A percentile compares a stretch with the other conserved stretches of the same genome.
phyloP scores from a whole-genome alignment of 768 basidiomycete genomes.

The Punctularia strigosozonata region DNA sequence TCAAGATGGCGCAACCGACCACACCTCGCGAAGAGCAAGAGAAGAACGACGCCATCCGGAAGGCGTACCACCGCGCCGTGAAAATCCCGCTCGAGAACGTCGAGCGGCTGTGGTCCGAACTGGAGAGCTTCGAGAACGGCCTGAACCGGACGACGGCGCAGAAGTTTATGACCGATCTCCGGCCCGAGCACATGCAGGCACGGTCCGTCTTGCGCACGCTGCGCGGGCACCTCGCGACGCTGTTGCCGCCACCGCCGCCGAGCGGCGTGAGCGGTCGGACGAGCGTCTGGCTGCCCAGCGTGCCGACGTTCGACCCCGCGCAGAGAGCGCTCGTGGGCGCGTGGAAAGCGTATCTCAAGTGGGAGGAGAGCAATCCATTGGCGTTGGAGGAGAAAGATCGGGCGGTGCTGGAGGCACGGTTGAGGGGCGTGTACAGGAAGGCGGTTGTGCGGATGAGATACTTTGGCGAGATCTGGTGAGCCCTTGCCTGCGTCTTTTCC shows the following conservation, averaged over 20 bases:
- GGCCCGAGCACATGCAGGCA: slow-evolving; percentile 91
- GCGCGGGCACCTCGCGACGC: slow-evolving; percentile 47
- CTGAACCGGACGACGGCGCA: slow-evolving; percentile 91
- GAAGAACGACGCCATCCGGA: slow-evolving; percentile 87
- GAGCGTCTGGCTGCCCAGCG: slow-evolving; percentile 49
- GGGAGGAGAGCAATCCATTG: slow-evolving; percentile 91
- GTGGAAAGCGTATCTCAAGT: slow-evolving; percentile 90
- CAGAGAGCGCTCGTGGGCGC: slow-evolving; percentile 70
- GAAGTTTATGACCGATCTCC: slow-evolving; percentile 90
- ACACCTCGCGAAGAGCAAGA: slow-evolving; percentile 95
- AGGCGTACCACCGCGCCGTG: slow-evolving; percentile 87
- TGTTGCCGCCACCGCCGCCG: slow-evolving; percentile 43
- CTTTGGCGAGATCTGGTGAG: slow-evolving; percentile 89
- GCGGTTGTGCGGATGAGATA: slow-evolving; percentile 88
- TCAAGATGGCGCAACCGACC: slow-evolving; percentile 45
- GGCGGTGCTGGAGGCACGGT: slow-evolving; percentile 48
- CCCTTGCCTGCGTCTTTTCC: slow-evolving; percentile 3
- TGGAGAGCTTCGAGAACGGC: slow-evolving; percentile 82
- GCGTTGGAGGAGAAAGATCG: slow-evolving; percentile 83
- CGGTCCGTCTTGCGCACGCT: slow-evolving; percentile 80
- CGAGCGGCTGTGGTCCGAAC: slow-evolving; percentile 87
- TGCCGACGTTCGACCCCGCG: slow-evolving; percentile 58
- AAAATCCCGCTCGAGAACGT: slow-evolving; percentile 92
- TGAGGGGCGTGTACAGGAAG: slow-evolving; percentile 79
- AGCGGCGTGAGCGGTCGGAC: slow-evolving; percentile 28